phyloP scores from a whole-genome alignment of 2,329 filamentous ascomycete species.

The Colletotrichum abscissum region DNA sequence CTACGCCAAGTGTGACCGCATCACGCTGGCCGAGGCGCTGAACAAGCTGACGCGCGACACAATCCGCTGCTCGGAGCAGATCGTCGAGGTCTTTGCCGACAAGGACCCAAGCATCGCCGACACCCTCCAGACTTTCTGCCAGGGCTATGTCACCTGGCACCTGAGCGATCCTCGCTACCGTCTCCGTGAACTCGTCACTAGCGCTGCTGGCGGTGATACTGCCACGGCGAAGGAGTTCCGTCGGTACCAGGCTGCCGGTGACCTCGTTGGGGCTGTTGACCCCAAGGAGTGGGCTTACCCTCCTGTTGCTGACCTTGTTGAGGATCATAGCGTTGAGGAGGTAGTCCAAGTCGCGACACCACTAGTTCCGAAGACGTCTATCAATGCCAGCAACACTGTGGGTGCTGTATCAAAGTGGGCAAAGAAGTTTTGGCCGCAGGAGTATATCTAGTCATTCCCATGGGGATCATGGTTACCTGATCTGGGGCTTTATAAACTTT shows the following conservation, averaged over 20 bases:
- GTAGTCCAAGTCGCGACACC: not conserved
- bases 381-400: not conserved
- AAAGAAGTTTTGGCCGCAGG: not conserved
- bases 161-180: constrained; percentile 37
- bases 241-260: not conserved
- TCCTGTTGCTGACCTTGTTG: constrained; percentile 13
- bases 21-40: constrained; percentile 32
- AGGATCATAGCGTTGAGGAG: not conserved
- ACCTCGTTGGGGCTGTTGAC: constrained; percentile 12
- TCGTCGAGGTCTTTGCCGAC: constrained; percentile 36
- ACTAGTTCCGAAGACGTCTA: not conserved
- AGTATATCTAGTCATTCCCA: not conserved
- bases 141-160: constrained; percentile 39
- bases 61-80: constrained; percentile 32
- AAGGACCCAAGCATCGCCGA: constrained; percentile 31
- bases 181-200: constrained; percentile 34
- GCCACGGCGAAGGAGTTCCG: not conserved
- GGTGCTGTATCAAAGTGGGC: not conserved
- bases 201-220: not conserved
- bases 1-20: constrained; percentile 27
- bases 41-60: constrained; percentile 37
- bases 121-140: constrained; percentile 29
- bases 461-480: not conserved
- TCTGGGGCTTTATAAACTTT: not conserved
- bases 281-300: constrained; percentile 20